Evolutionary conservation across 305 asterid species (phyloP), one percentile per base, ranked within the genome.

Genomic region (Andrographis paniculata): DNA sequence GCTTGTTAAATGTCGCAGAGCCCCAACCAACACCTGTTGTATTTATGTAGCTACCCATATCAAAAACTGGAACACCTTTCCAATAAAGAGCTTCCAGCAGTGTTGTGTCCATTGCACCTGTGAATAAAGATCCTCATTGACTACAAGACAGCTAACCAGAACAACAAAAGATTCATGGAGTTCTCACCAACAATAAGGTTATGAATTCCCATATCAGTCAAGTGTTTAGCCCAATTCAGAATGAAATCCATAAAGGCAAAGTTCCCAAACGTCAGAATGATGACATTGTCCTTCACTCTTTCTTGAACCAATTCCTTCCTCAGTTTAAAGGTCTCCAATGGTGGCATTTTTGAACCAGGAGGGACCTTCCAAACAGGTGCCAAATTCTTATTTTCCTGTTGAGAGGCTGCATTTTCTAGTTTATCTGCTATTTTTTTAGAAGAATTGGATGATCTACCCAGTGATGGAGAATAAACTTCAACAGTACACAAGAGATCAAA

Each of bases 101-200:
- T 70, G 80, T 91, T 48, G 84, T 87, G 84, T 91, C 99, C 95
- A 87, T 80, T 47, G 99, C 99, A 69, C 99, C 99, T 91, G 71
- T 48, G 20, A 57, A 52, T 35, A 45, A 28, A 45, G 16, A 37
- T 24, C 20, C 19, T 37, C 19, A 20, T 52, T 37, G 42, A 37
- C 22, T 15, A 56, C 36, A 20, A 48, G 51, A 55, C 44, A 21
- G 38, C 52, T 46, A 53, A 52, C 48, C 41, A 31, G 50, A 50
- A 56, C 15, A 27, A 33, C 35, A 53, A 14, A 59, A 8, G 4
- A 24, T 8, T 24, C 4, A 24, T 17, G 48, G 41, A 60, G 17
- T 46, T 68, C 91, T 66, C 66, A 87, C 99, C 99, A 43, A 92
- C 93, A 54, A 92, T 79, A 74, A 92, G 82, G 69, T 87, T 92